Evolutionary conservation across 2,329 filamentous ascomycete genomes (phyloP), one percentile per base, ranked within the genome.

Genomic region (Fusarium sp.): DNA sequence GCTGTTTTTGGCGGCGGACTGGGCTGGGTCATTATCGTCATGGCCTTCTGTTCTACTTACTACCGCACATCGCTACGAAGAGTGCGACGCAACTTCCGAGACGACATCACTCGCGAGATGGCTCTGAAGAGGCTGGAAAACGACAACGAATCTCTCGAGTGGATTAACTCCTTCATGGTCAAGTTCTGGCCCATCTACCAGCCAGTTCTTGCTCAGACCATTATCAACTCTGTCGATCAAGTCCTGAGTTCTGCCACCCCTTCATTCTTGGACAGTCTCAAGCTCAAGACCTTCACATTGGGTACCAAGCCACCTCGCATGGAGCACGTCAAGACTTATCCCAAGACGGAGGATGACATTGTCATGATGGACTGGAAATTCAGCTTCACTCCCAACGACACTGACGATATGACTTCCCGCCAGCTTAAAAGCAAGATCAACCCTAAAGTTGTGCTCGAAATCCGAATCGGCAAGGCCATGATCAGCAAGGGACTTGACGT

Each of bases 291-390:
- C 0, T 99, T 99, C 80, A 93, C 94, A 0, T 87, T 99, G 16
- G 96, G 96, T 59, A 94, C 93, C 11, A 99, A 99, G 82, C 95
- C 96, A 29, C 97, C 97, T 8, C 90, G 96, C 30, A 88, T 99
- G 85, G 96, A 99, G 82, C 94, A 98, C 77, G 96, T 99, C 80
- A 98, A 97, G 85, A 97, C 96, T 0, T 98, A 99, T 75, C 95
- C 95, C 62, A 97, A 96, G 80, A 93, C 93, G 2, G 94, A 98
- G 74, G 94, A 98, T 69, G 96, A 99, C 77, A 91, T 94, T 62
- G 94, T 99, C 44, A 88, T 98, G 76, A 99, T 99, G 96, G 96
- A 99, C 79, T 99, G 96, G 96, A 97, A 97, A 77, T 99, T 99
- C 82, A 98, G 95, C 85, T 99, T 99, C 83, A 98, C 93, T 0